These are phyloP conservation scores for Talinum fruticosum DNA, from an alignment of 148 eudicot genomes.

Conservation along the genomic window DNA sequence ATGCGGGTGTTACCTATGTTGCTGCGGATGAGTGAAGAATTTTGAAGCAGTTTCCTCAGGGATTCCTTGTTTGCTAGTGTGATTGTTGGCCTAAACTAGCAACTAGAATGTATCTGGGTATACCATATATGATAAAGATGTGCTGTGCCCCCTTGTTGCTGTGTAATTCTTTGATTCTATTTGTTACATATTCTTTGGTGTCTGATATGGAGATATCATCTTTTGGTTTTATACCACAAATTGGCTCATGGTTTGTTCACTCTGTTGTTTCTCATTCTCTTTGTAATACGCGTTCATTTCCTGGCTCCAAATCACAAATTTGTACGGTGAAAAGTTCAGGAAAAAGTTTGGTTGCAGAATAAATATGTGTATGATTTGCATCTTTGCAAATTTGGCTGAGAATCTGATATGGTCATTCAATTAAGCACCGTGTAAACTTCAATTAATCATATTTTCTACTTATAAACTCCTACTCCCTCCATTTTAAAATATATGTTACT, in stretches of 20 bases:
- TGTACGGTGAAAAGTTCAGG: too few relatives aligned
- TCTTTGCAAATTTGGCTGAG: too few relatives aligned
- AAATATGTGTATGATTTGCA: too few relatives aligned
- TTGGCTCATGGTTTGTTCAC: neutral
- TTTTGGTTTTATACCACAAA: neutral
- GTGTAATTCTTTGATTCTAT: slow-evolving; percentile 27
- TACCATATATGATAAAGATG: neutral
- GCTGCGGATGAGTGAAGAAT: neutral
- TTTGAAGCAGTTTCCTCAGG: neutral
- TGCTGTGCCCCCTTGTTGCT: neutral
- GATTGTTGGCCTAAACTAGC: slow-evolving; percentile 14
- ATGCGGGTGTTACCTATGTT: neutral
- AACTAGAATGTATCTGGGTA: slow-evolving; percentile 16
- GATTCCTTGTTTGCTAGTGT: neutral
- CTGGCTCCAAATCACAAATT: too few relatives aligned
- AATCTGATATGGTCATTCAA: too few relatives aligned
- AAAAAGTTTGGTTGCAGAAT: too few relatives aligned
- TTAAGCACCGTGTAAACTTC: too few relatives aligned
- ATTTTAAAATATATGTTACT: too few relatives aligned
- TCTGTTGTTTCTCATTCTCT: too few relatives aligned
- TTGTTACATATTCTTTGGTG: slow-evolving; percentile 8
- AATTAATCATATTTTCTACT: too few relatives aligned
- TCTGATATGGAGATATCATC: neutral
- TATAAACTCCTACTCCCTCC: too few relatives aligned
- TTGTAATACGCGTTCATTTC: neutral